Percentiles rank a stretch among this genome's conserved stretches.
Evolutionary conservation across 208 protist species (phyloP).

Genomic region (Trypanosoma congolense): DNA sequence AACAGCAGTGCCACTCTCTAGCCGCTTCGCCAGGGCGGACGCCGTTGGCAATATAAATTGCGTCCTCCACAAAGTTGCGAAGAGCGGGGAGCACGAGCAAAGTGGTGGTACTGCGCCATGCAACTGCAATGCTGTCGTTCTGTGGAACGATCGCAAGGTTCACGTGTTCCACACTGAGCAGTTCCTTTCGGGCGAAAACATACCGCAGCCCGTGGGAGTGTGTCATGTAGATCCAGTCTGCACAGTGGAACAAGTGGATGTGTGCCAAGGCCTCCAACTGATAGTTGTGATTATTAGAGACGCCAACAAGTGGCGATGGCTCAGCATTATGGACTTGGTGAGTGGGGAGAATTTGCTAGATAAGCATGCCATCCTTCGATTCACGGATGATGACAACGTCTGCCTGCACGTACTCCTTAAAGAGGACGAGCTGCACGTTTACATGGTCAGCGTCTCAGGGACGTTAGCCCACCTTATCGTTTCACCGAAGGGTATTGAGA

Average conservation of each 20-base stretch:
- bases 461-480: slow-evolving; percentile 64
- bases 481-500: slow-evolving; percentile 19
- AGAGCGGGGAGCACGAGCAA: too few relatives aligned
- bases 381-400: slow-evolving; percentile 58
- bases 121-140: slow-evolving; percentile 10
- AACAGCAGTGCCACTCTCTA: too few relatives aligned
- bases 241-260: slow-evolving; percentile 49
- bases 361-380: slow-evolving; percentile 59
- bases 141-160: slow-evolving; percentile 8
- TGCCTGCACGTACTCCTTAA: slow-evolving; percentile 51
- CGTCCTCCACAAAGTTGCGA: too few relatives aligned
- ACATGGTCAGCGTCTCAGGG: slow-evolving; percentile 56
- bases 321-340: slow-evolving; percentile 71
- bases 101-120: too few relatives aligned
- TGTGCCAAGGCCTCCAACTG: slow-evolving; percentile 42
- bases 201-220: slow-evolving; percentile 12
- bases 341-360: slow-evolving; percentile 54
- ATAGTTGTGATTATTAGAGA: slow-evolving; percentile 70
- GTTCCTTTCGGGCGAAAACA: not conserved
- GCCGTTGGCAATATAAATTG: too few relatives aligned
- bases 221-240: slow-evolving; percentile 40
- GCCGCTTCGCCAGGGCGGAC: too few relatives aligned
- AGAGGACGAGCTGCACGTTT: slow-evolving; percentile 64
- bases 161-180: slow-evolving; percentile 5
- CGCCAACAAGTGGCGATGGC: slow-evolving; percentile 74